Conservation (phyloP, 1,139 yeast genomes). For the Sugiyamaella pinicola region DNA sequence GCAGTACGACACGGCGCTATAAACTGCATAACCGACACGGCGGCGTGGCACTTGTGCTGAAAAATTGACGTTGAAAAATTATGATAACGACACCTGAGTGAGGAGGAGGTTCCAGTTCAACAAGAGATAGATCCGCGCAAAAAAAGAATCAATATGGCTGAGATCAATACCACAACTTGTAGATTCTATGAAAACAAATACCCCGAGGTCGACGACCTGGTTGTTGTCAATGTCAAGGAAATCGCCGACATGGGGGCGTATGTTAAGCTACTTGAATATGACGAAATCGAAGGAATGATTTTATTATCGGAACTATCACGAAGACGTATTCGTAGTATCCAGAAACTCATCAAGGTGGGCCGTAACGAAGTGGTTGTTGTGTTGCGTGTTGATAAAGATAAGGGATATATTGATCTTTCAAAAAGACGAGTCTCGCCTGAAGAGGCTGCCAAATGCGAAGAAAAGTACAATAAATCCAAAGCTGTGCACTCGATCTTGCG, state of each 20-base stretch:
- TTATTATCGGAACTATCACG: slow-evolving; percentile 92
- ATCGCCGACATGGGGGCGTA: slow-evolving; percentile 98
- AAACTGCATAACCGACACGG: neutral
- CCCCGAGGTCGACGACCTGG: slow-evolving; percentile 98
- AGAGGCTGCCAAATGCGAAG: slow-evolving; percentile 97
- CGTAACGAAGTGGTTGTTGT: slow-evolving; percentile 98
- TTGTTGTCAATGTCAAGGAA: slow-evolving; percentile 97
- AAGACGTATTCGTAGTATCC: slow-evolving; percentile 98
- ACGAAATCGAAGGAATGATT: slow-evolving; percentile 98
- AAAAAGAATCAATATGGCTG: slow-evolving; percentile 30
- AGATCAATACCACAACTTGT: slow-evolving; percentile 75
- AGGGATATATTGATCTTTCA: slow-evolving; percentile 96
- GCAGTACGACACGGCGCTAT: slow-evolving; percentile 4
- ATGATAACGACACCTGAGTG: slow-evolving; percentile 7
- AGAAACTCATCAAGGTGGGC: slow-evolving; percentile 96
- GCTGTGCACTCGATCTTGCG: slow-evolving; percentile 96
- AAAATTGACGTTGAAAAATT: slow-evolving; percentile 4
- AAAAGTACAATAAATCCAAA: slow-evolving; percentile 93
- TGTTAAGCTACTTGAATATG: slow-evolving; percentile 93
- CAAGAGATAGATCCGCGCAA: neutral
- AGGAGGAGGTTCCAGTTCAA: neutral
- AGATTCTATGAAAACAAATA: slow-evolving; percentile 97
- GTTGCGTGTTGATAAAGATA: slow-evolving; percentile 97
- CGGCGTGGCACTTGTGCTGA: slow-evolving; percentile 1
- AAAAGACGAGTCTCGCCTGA: slow-evolving; percentile 98